Conservation (phyloP, 495 filamentous ascomycete genomes). For the Xylaria curta region DNA sequence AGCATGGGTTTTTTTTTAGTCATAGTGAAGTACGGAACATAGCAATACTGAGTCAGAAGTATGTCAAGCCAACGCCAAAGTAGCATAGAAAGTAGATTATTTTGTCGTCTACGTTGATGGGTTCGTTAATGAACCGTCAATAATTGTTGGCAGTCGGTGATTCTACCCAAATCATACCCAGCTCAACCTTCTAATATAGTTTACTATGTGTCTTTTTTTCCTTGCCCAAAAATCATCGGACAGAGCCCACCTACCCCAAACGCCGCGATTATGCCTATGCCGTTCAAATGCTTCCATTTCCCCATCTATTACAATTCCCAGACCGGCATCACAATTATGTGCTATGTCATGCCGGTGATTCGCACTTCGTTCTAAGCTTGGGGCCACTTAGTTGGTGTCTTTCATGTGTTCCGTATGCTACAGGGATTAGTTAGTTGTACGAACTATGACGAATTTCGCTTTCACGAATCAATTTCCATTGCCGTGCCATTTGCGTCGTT, state of each 20-base stretch:
- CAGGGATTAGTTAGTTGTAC: background rate
- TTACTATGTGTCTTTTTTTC: background rate
- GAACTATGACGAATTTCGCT: background rate
- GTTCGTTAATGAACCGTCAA: background rate
- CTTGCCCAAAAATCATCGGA: conserved; percentile 11
- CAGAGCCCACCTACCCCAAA: conserved; percentile 1
- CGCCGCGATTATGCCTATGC: conserved; percentile 17
- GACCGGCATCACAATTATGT: background rate
- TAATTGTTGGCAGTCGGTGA: background rate
- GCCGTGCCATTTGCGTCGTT: conserved; percentile 29
- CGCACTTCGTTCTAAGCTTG: background rate
- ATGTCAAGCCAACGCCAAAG: background rate
- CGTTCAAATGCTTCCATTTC: conserved; percentile 14
- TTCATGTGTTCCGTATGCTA: background rate
- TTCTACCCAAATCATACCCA: background rate
- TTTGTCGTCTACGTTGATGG: background rate
- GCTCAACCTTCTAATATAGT: background rate
- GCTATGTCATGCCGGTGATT: background rate
- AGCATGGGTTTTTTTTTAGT: background rate
- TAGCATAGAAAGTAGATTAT: background rate
- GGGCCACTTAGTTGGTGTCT: background rate
- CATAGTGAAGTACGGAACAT: background rate
- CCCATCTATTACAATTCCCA: background rate
- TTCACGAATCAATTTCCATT: conserved; percentile 50
- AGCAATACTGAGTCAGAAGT: background rate